A percentile compares a stretch with the other conserved stretches of the same genome.
These are phyloP conservation scores for Scenedesmus sp. DNA, from an alignment of 163 green algal genomes.

Conservation along the genomic window DNA sequence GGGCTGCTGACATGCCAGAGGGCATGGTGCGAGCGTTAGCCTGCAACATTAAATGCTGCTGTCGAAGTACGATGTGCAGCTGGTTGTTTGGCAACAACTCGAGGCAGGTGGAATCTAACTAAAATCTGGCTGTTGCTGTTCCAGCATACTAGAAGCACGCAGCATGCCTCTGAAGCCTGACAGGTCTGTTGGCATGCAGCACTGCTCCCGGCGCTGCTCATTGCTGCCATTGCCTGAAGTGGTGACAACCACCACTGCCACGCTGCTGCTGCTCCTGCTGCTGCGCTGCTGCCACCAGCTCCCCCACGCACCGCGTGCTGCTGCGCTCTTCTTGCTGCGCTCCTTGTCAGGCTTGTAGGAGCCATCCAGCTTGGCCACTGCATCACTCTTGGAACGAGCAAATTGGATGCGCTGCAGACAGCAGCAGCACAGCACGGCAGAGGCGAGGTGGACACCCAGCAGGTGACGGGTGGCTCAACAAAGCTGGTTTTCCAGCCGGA, in stretches of 20 bases:
- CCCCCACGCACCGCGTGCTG: conserved; percentile 62
- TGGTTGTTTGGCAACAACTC: too few relatives aligned
- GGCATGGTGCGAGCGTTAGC: too few relatives aligned
- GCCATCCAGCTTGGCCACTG: conserved; percentile 89
- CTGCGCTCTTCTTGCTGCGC: conserved; percentile 73
- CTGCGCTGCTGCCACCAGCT: conserved; percentile 25
- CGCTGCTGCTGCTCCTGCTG: conserved; percentile 41
- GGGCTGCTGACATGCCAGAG: too few relatives aligned
- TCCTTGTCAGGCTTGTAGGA: conserved; percentile 86
- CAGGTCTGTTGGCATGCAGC: not conserved
- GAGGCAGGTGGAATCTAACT: too few relatives aligned
- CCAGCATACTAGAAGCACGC: too few relatives aligned
- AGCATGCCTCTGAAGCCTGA: not conserved
- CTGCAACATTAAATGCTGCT: too few relatives aligned
- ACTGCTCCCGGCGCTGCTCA: not conserved
- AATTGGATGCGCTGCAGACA: conserved; percentile 81
- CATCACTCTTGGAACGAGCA: conserved; percentile 93
- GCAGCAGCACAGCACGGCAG: not conserved
- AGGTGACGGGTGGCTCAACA: too few relatives aligned
- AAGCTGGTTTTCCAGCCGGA: too few relatives aligned
- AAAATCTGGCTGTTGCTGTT: too few relatives aligned
- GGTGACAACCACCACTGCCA: conserved; percentile 66
- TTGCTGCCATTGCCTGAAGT: too few relatives aligned
- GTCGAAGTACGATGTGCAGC: too few relatives aligned
- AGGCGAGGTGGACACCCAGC: too few relatives aligned